Evolutionary conservation across 1,139 yeast genomes (phyloP), one percentile per base, ranked within the genome.

Genomic region (Kodamaea alishanica): DNA sequence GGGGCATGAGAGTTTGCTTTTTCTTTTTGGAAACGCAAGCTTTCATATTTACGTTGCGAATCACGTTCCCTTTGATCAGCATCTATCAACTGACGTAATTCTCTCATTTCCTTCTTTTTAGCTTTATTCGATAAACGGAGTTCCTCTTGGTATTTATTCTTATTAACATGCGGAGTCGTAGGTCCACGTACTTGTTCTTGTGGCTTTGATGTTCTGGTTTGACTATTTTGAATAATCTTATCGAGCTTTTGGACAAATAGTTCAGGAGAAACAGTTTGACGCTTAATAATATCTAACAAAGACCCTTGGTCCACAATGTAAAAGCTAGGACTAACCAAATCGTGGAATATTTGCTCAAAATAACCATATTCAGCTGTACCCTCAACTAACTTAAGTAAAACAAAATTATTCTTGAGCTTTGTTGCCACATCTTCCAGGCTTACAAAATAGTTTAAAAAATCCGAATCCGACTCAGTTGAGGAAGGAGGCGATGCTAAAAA

Each of bases 311-410:
- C 60, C 6, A 82, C 66, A 38, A 77, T 63, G 56, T 65, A 75
- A 43, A 75, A 61, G 47, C 77, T 67, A 8, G 82, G 86, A 3
- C 67, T 61, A 1, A 50, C 52, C 27, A 70, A 65, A 25, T 66
- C 63, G 0, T 73, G 73, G 49, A 77, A 78, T 9, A 78, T 59
- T 46, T 75, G 77, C 32, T 67, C 61, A 48, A 83, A 80, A 47
- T 63, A 65, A 1, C 50, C 56, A 46, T 63, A 79, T 44, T 81
- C 81, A 2, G 54, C 52, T 0, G 79, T 60, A n/a, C 63, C 72
- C 32, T 70, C 64, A 1, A 58, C 41, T 28, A 82, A 55, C 46
- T 67, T 64, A 36, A 82, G 58, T 33, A 75, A 65, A 2, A 81
- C 67, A 28, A 67, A 67, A 4, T 50, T 43, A 4, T 41, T 33